Evolutionary conservation across 1,284 basidiomycete genomes (phyloP), one percentile per base, ranked within the genome.

Genomic region (Marasmius tenuissimus): DNA sequence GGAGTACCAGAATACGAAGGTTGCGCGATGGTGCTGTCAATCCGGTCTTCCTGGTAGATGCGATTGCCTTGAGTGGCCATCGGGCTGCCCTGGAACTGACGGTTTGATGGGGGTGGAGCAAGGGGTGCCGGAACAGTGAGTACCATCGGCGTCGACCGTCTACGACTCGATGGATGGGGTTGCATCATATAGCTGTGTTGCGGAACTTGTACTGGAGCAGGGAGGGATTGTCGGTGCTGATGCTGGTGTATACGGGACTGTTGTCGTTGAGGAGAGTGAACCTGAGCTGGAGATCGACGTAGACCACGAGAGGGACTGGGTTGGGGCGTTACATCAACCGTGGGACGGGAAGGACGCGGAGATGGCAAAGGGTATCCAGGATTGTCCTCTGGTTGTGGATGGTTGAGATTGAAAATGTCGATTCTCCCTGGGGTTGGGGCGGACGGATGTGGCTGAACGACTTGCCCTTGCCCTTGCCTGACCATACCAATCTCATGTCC

Each of bases 401-500:
- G 27, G 4, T 27, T 27, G 27, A 27, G 27, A 4, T 4, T 27
- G 27, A 27, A 2, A 27, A 27, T 27, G 27, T 27, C 27, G 4
- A 27, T 27, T 4, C 20, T 47, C 27, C 16, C 20, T 38, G 18
- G 39, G 16, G 50, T 22, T 6, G 42, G 45, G 14, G 50, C 57
- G 38, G 52, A 48, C 14, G 53, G 22, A 48, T 33, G 45, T 6
- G 40, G n/a, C n/a, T 42, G 40, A 12, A 42, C 16, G 16, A 14
- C n/a, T 18, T 35, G 33, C 14, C 27, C 37, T n/a, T 20, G 56
- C 22, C 65, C 45, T 63, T 64, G 59, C 18, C 61, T 57, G 6
- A 59, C 65, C 27, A 64, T 33, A 18, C 61, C 62, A 47, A 64
- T 64, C 11, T 52, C 54, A 39, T 58, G 57, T 14, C 59, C 61